Evolutionary conservation across 331 rosid genomes (phyloP), one percentile per base, ranked within the genome.

Genomic region (Quercus tomentella): DNA sequence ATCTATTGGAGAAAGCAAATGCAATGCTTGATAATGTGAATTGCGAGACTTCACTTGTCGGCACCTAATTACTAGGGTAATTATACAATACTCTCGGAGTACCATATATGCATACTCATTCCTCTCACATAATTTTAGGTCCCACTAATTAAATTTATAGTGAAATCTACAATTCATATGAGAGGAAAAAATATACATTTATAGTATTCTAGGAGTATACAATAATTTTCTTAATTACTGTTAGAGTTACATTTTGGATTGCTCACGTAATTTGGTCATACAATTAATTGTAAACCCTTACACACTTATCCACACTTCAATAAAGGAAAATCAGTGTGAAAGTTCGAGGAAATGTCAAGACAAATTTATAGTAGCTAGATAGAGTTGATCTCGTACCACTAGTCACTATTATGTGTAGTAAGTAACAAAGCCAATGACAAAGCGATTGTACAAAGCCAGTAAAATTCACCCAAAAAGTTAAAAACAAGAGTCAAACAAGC

Each of bases 171-270:
- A 35, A 7, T 35, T 35, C 8, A 35, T 1, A 6, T 35, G 0
- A 35, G 2, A 35, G 0, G 0, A 1, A 7, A 7, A 0, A 6
- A 0, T 35, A 35, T 35, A 0, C 0, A 35, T 35, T 35, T 35
- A 1, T 35, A 0, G 0, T 7, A 1, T 0, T 35, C 0, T 35
- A 0, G 0, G 0, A 35, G 0, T 35, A 6, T 35, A 35, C 0
- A 35, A 35, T 35, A 35, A 35, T 7, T 35, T 35, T 35, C 2
- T 9, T 35, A 35, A 35, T 35, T 35, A 35, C 9, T 12, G 4
- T 49, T 49, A 49, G 54, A 12, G 17, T 12, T 49, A 49, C 54
- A 4, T 49, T 49, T 49, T 49, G 54, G 5, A 49, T 49, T 49
- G 17, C 17, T 49, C 54, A 12, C 0, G 5, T 49, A 3, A 49